A percentile compares a stretch with the other conserved stretches of the same genome.
phyloP scores from a whole-genome alignment of 1,284 basidiomycete genomes.

The Stygiomarasmius scandens region DNA sequence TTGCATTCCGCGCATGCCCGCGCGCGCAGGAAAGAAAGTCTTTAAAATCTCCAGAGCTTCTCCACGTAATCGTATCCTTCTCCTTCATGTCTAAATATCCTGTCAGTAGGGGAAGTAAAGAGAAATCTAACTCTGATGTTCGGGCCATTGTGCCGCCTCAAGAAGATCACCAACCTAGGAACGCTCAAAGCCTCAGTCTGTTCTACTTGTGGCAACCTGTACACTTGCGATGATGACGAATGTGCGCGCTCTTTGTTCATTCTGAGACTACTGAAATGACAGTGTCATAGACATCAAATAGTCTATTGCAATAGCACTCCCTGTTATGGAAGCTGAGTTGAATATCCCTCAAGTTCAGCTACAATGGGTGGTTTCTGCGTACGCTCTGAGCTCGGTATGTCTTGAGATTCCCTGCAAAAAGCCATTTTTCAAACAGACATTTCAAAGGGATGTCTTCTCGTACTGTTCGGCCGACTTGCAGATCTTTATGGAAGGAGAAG shows the following conservation, averaged over 20 bases:
- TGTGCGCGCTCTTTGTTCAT: conserved; percentile 34
- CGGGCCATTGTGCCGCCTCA: neutral
- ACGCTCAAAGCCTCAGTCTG: conserved; percentile 22
- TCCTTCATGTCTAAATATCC: neutral
- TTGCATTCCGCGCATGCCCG: too few species aligned
- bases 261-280: neutral
- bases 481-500: conserved; percentile 73
- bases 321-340: conserved; percentile 59
- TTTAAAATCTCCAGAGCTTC: too few species aligned
- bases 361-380: conserved; percentile 66
- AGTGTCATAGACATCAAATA: conserved; percentile 40
- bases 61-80: too few species aligned
- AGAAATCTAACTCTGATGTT: neutral
- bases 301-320: conserved; percentile 59
- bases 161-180: neutral
- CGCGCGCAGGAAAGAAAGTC: too few species aligned
- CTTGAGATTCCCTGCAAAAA: neutral
- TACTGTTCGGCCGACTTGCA: conserved; percentile 71
- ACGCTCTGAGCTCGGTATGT: conserved; percentile 52
- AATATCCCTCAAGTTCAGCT: conserved; percentile 50
- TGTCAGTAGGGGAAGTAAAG: neutral
- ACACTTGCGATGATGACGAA: conserved; percentile 59
- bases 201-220: conserved; percentile 50
- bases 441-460: conserved; percentile 65
- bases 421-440: neutral